phyloP scores from a whole-genome alignment of 257 asterid genomes.

The Gardenia jasminoides region DNA sequence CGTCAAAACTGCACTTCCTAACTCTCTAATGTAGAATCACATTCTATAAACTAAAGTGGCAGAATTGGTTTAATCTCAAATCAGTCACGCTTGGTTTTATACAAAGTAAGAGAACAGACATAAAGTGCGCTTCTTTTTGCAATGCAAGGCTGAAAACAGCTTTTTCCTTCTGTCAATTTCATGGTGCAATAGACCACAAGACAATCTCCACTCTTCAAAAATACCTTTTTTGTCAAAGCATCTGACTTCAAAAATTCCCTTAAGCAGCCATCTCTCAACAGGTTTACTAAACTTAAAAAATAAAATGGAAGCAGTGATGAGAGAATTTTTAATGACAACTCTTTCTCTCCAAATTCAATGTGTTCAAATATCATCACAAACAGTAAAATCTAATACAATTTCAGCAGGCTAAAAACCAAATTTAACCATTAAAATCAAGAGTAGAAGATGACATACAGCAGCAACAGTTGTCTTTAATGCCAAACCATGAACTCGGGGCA shows the following conservation, averaged over 20 bases:
- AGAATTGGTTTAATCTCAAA: not conserved
- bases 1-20: not conserved
- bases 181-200: not conserved
- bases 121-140: not conserved
- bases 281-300: not conserved
- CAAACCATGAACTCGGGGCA: constrained; percentile 96
- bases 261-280: not conserved
- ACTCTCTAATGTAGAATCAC: not conserved
- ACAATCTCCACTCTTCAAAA: not conserved
- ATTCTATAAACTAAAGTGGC: not conserved
- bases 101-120: not conserved
- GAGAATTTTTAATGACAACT: not conserved
- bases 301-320: not conserved
- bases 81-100: not conserved
- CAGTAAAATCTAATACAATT: not conserved
- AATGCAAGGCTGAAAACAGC: not conserved
- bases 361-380: not conserved
- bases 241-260: constrained; percentile 1
- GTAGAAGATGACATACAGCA: constrained; percentile 62
- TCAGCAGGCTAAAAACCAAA: not conserved
- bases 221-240: constrained; percentile 1
- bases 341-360: not conserved
- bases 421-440: constrained; percentile 9
- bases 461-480: constrained; percentile 99
- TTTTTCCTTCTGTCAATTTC: not conserved